Evolutionary conservation across 768 basidiomycete species (phyloP).

Genomic region (Cystofilobasidium bisporidii): DNA sequence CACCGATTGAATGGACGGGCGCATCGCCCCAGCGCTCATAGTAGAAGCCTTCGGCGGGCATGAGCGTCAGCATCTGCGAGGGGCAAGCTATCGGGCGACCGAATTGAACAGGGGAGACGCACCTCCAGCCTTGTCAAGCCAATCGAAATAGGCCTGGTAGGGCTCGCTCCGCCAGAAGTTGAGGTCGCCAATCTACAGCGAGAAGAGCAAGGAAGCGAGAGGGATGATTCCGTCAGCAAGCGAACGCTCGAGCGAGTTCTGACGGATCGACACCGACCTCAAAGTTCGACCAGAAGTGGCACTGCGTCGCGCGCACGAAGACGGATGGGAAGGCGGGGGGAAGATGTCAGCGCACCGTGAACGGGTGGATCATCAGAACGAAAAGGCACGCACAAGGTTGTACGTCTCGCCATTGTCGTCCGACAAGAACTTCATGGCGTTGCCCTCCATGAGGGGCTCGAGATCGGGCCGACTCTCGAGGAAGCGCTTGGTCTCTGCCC

Average conservation of each 20-base stretch:
- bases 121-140: slow-evolving; percentile 58
- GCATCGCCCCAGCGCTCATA: slow-evolving; percentile 81
- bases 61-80: too few species aligned
- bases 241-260: too few species aligned
- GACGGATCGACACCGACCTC: slow-evolving; percentile 65
- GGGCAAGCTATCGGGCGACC: too few species aligned
- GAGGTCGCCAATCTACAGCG: too few species aligned
- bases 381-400: slow-evolving; percentile 40
- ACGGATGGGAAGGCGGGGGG: not conserved
- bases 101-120: too few species aligned
- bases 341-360: not conserved
- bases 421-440: slow-evolving; percentile 65
- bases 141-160: slow-evolving; percentile 73
- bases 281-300: slow-evolving; percentile 81
- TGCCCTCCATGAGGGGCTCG: slow-evolving; percentile 42
- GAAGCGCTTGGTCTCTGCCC: slow-evolving; percentile 56
- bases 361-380: not conserved
- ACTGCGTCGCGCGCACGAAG: not conserved
- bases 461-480: slow-evolving; percentile 24
- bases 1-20: slow-evolving; percentile 76
- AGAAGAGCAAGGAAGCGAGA: too few species aligned
- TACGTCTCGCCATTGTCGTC: slow-evolving; percentile 63
- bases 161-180: slow-evolving; percentile 75
- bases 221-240: too few species aligned
- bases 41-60: slow-evolving; percentile 55